Conservation (phyloP, 805 yeast genomes). For the Priceomyces melissophilus region DNA sequence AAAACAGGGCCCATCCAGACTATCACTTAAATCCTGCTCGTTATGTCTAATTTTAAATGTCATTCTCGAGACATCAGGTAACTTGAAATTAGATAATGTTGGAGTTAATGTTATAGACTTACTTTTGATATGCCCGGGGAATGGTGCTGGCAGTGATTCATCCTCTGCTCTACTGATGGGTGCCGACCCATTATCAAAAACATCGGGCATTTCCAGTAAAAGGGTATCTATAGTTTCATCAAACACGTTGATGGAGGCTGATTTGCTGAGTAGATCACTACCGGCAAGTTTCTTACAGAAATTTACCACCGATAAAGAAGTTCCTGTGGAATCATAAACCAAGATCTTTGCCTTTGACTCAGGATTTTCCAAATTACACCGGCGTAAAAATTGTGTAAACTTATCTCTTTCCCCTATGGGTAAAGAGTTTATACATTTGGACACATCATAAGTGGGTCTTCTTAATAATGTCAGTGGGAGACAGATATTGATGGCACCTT, state of each 20-base stretch:
- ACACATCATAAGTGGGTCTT: slow-evolving; percentile 67
- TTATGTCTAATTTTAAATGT: slow-evolving; percentile 45
- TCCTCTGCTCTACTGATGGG: not conserved
- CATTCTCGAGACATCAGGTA: slow-evolving; percentile 41
- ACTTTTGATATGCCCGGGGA: not conserved
- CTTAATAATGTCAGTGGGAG: slow-evolving; percentile 85
- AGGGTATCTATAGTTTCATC: too few species aligned
- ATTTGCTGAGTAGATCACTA: slow-evolving; percentile 3
- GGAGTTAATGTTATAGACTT: slow-evolving; percentile 21
- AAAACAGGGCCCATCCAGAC: slow-evolving; percentile 10
- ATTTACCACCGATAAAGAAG: slow-evolving; percentile 40
- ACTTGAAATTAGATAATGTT: slow-evolving; percentile 48
- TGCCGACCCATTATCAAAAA: slow-evolving; percentile 15
- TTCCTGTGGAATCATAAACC: slow-evolving; percentile 45
- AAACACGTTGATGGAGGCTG: too few species aligned
- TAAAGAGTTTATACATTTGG: slow-evolving; percentile 58
- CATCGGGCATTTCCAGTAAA: too few species aligned
- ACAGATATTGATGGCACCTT: slow-evolving; percentile 69
- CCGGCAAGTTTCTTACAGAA: slow-evolving; percentile 47
- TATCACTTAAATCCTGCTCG: slow-evolving; percentile 41
- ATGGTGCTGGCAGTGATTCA: slow-evolving; percentile 1
- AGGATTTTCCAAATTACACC: not conserved
- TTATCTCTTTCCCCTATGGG: slow-evolving; percentile 48
- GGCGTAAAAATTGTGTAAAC: slow-evolving; percentile 15
- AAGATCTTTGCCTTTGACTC: slow-evolving; percentile 18